These are phyloP conservation scores for Suillus luteus DNA, from an alignment of 768 basidiomycete species.

Conservation along the genomic window DNA sequence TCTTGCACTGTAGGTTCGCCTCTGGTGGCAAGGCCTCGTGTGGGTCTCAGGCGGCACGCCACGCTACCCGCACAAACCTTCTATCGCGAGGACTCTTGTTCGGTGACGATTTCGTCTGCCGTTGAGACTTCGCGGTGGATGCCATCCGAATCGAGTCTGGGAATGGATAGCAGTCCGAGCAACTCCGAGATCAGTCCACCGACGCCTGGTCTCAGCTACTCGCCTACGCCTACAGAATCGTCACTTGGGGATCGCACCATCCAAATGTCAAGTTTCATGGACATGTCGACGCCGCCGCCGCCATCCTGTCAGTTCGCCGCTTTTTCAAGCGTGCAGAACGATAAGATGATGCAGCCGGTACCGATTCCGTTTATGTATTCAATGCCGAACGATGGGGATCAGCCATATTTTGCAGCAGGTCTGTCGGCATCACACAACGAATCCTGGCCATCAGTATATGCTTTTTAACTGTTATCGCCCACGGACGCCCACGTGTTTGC, in stretches of 20 bases:
- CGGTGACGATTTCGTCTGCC: slow-evolving; percentile 4
- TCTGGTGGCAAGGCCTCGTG: slow-evolving; percentile 15
- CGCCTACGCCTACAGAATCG: slow-evolving; percentile 62
- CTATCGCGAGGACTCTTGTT: slow-evolving; percentile 19
- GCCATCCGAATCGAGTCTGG: slow-evolving; percentile 1
- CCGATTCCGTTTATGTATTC: slow-evolving; percentile 23
- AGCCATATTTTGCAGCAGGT: background rate
- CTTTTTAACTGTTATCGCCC: slow-evolving; percentile 4
- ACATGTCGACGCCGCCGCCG: slow-evolving; percentile 40
- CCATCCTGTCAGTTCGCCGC: slow-evolving; percentile 35
- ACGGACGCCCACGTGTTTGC: background rate
- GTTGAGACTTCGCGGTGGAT: slow-evolving; percentile 9
- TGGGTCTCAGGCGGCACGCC: slow-evolving; percentile 40
- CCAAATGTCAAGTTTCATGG: slow-evolving; percentile 56
- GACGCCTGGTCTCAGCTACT: slow-evolving; percentile 60
- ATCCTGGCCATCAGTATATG: slow-evolving; percentile 11
- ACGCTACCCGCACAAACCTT: slow-evolving; percentile 44
- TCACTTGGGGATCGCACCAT: slow-evolving; percentile 56
- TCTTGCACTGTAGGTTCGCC: slow-evolving; percentile 16
- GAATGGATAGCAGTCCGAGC: slow-evolving; percentile 28
- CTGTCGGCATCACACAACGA: slow-evolving; percentile 5
- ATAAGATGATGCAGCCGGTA: slow-evolving; percentile 29
- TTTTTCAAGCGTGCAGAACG: slow-evolving; percentile 38
- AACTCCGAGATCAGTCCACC: slow-evolving; percentile 41
- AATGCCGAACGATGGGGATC: slow-evolving; percentile 17